These are phyloP conservation scores for Eucalyptus tenuipes DNA, from an alignment of 345 rosid genomes.

Conservation along the genomic window DNA sequence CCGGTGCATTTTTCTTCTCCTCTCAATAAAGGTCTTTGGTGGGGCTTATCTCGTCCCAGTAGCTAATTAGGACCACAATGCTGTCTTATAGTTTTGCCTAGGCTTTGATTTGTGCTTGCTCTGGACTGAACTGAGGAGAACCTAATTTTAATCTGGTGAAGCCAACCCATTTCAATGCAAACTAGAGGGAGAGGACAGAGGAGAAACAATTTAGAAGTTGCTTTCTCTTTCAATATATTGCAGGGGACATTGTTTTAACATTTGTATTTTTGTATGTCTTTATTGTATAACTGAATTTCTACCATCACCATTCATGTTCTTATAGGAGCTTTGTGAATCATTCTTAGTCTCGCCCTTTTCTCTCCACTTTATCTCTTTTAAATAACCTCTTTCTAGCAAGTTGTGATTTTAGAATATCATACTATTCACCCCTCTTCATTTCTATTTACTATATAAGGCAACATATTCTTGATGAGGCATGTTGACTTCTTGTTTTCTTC, in stretches of 20 bases:
- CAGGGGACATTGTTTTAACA: background rate
- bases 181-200: background rate
- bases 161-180: background rate
- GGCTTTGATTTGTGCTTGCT: background rate
- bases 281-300: background rate
- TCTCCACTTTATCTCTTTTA: background rate
- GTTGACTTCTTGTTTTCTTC: background rate
- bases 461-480: background rate
- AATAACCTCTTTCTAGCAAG: background rate
- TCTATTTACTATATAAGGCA: background rate
- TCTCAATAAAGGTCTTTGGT: background rate
- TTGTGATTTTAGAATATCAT: background rate
- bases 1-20: background rate
- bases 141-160: background rate
- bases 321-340: background rate
- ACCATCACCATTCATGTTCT: background rate
- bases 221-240: background rate
- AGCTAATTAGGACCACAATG: background rate
- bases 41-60: background rate
- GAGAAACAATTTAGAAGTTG: background rate
- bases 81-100: background rate
- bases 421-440: background rate
- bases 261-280: background rate
- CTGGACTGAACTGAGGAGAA: background rate
- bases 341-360: background rate